These are phyloP conservation scores for Pseudoscleropodium purum DNA, from an alignment of 225 moss, liverwort and hornwort genomes.

Conservation along the genomic window DNA sequence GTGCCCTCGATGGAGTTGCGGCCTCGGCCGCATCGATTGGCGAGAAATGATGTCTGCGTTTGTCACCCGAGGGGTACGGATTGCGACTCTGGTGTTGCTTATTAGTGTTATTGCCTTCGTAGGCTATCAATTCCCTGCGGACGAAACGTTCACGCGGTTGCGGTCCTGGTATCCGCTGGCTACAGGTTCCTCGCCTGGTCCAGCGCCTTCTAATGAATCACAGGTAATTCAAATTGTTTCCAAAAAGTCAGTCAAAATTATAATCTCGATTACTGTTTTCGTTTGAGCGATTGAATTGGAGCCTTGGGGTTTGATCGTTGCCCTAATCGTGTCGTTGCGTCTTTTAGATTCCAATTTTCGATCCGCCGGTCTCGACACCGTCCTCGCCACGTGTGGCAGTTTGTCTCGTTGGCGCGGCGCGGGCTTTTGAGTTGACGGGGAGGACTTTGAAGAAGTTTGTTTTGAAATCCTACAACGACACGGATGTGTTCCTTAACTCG, in stretches of 20 bases:
- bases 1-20: conserved; percentile 23
- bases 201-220: neutral
- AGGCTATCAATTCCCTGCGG: conserved; percentile 17
- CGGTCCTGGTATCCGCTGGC: conserved; percentile 21
- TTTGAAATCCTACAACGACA: conserved; percentile 37
- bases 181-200: neutral
- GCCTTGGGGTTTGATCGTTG: neutral
- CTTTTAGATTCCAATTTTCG: neutral
- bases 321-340: neutral
- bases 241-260: neutral
- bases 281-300: neutral
- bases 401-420: conserved; percentile 82
- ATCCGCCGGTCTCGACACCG: neutral
- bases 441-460: conserved; percentile 53
- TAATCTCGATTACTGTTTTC: neutral
- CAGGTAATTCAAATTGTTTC: neutral
- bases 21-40: neutral
- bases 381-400: conserved; percentile 53
- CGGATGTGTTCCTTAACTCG: conserved; percentile 72
- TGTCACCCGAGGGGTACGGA: neutral
- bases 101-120: conserved; percentile 14
- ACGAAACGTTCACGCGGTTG: conserved; percentile 6
- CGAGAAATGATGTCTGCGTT: neutral
- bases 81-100: conserved; percentile 11
- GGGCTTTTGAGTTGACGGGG: conserved; percentile 85